Conservation (phyloP, 2,329 filamentous ascomycete species). For the Beauveria varroae region DNA sequence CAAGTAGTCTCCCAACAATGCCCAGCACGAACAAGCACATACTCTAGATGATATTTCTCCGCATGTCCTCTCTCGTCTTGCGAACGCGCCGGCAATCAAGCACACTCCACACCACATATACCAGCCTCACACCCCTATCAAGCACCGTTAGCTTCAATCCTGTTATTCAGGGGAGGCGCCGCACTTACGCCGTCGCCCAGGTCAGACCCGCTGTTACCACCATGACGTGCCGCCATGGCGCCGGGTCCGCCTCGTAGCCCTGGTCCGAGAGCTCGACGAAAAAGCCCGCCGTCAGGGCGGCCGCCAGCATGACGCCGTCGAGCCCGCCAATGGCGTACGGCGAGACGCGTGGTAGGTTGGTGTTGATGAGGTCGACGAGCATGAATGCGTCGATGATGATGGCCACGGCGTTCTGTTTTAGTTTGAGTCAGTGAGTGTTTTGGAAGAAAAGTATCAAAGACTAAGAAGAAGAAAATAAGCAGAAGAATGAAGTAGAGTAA, state of each 20-base stretch:
- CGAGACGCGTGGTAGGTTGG: conserved; percentile 5
- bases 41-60: neutral
- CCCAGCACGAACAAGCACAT: neutral
- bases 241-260: neutral
- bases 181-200: conserved; percentile 5
- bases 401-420: conserved; percentile 2
- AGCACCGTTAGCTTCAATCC: neutral
- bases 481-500: neutral
- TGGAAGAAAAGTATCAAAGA: neutral
- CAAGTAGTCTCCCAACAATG: neutral
- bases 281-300: conserved; percentile 6
- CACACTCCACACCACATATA: conserved; percentile 2
- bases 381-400: conserved; percentile 9
- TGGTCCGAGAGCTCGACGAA: conserved; percentile 7
- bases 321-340: conserved; percentile 5
- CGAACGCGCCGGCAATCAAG: conserved; percentile 1
- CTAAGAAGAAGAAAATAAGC: neutral
- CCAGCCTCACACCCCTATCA: neutral
- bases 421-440: neutral
- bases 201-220: conserved; percentile 6
- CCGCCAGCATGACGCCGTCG: conserved; percentile 9
- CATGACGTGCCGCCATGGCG: conserved; percentile 7
- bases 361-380: conserved; percentile 8
- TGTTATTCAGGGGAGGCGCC: too few species aligned
- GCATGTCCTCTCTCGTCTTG: conserved; percentile 2